Percentiles rank a stretch among this genome's conserved stretches.
Evolutionary conservation across 495 filamentous ascomycete genomes (phyloP).

Genomic region (Chlorociboria aeruginascens): DNA sequence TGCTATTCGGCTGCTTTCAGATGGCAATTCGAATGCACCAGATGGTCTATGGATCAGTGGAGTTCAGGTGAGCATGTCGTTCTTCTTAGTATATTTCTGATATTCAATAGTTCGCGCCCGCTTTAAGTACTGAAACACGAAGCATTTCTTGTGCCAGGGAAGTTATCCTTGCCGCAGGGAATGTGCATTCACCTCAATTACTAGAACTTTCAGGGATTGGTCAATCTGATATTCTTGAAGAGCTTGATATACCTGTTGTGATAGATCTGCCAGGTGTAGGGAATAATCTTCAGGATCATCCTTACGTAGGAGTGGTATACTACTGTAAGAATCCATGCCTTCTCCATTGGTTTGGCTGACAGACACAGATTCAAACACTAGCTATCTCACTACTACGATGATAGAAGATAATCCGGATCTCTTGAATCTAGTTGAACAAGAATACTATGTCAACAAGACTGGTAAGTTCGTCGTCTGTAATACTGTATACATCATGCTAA

Average conservation of each 20-base stretch:
- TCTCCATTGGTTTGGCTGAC: not conserved
- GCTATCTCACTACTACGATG: slow-evolving; percentile 3
- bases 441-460: slow-evolving; percentile 12
- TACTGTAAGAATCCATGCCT: not conserved
- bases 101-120: too few relatives aligned
- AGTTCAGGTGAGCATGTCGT: too few relatives aligned
- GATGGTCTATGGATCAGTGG: too few relatives aligned
- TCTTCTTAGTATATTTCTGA: not conserved
- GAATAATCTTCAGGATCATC: slow-evolving; percentile 51
- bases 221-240: slow-evolving; percentile 29
- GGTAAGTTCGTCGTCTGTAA: not conserved
- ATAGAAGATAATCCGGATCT: slow-evolving; percentile 1
- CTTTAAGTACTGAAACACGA: too few relatives aligned
- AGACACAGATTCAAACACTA: not conserved
- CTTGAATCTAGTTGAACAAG: slow-evolving; percentile 1
- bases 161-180: slow-evolving; percentile 52
- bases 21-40: too few relatives aligned
- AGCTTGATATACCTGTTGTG: slow-evolving; percentile 37
- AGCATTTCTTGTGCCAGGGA: slow-evolving; percentile 25
- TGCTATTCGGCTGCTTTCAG: too few relatives aligned
- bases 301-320: slow-evolving; percentile 14
- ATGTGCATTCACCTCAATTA: slow-evolving; percentile 48
- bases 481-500: not conserved
- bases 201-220: slow-evolving; percentile 55
- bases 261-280: slow-evolving; percentile 47